These are phyloP conservation scores for Sphaerobolus stellatus DNA, from an alignment of 1,284 basidiomycete genomes.

Conservation along the genomic window DNA sequence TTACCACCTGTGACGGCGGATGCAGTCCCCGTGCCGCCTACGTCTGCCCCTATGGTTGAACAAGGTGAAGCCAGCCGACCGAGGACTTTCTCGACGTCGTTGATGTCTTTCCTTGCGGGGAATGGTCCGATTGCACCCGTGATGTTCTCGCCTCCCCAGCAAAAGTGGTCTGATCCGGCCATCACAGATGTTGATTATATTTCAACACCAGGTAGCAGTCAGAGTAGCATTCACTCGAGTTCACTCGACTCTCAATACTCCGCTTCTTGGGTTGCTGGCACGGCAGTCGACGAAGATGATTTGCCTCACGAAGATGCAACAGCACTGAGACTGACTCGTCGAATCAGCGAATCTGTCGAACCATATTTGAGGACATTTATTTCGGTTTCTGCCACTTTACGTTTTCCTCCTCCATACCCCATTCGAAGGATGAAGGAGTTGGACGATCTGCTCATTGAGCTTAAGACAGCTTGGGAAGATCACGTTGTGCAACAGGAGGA, in stretches of 20 bases:
- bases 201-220: too few relatives aligned
- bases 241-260: neutral
- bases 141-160: constrained; percentile 11
- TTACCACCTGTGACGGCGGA: constrained; percentile 65
- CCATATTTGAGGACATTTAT: constrained; percentile 85
- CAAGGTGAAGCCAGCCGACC: neutral
- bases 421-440: constrained; percentile 85
- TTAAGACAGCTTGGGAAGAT: constrained; percentile 79
- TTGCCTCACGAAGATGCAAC: constrained; percentile 69
- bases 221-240: too few relatives aligned
- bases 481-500: constrained; percentile 81
- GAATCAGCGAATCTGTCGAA: constrained; percentile 75
- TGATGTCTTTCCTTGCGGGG: constrained; percentile 24
- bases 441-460: constrained; percentile 67
- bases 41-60: constrained; percentile 13
- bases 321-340: constrained; percentile 61
- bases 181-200: neutral
- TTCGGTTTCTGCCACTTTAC: constrained; percentile 86
- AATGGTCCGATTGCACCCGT: constrained; percentile 24
- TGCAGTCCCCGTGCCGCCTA: constrained; percentile 53
- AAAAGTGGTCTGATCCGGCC: constrained; percentile 4
- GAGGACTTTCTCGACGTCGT: constrained; percentile 22
- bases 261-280: constrained; percentile 3
- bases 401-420: constrained; percentile 87
- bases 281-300: constrained; percentile 43